A percentile compares a stretch with the other conserved stretches of the same genome.
These are phyloP conservation scores for Nyssa sinensis DNA, from an alignment of 148 eudicot species.

Conservation along the genomic window DNA sequence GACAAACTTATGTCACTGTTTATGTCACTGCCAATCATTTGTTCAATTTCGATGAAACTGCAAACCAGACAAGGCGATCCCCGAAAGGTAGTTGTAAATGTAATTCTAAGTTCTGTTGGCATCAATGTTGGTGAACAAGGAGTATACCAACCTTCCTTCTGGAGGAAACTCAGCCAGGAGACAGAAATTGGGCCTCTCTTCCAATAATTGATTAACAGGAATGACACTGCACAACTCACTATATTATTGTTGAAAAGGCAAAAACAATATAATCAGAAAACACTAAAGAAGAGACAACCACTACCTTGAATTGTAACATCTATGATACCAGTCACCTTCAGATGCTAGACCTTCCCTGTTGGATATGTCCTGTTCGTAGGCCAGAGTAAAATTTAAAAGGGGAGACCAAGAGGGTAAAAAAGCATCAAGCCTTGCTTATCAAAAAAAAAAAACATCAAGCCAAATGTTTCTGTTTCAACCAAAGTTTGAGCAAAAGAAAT, in stretches of 20 bases:
- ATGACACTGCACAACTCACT: constrained; percentile 32
- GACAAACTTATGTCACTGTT: constrained; percentile 31
- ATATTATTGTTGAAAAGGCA: background rate
- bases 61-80: constrained; percentile 3
- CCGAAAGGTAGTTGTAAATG: background rate
- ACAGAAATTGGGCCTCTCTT: constrained; percentile 45
- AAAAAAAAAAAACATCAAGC: background rate
- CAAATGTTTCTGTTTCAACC: too few species aligned
- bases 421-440: too few species aligned
- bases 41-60: constrained; percentile 45
- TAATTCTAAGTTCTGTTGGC: background rate
- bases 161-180: constrained; percentile 58
- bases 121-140: background rate
- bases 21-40: constrained; percentile 41
- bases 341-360: constrained; percentile 65
- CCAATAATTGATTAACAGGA: constrained; percentile 35
- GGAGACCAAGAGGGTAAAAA: background rate
- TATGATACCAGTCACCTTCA: constrained; percentile 51
- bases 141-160: constrained; percentile 41
- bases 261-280: background rate
- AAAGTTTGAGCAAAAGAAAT: too few species aligned
- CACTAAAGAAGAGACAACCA: background rate
- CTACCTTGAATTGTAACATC: constrained; percentile 46
- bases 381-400: background rate
- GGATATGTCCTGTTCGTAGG: constrained; percentile 48